phyloP scores from a whole-genome alignment of 2,329 filamentous ascomycete species.

The Sclerotiophoma versabilis region DNA sequence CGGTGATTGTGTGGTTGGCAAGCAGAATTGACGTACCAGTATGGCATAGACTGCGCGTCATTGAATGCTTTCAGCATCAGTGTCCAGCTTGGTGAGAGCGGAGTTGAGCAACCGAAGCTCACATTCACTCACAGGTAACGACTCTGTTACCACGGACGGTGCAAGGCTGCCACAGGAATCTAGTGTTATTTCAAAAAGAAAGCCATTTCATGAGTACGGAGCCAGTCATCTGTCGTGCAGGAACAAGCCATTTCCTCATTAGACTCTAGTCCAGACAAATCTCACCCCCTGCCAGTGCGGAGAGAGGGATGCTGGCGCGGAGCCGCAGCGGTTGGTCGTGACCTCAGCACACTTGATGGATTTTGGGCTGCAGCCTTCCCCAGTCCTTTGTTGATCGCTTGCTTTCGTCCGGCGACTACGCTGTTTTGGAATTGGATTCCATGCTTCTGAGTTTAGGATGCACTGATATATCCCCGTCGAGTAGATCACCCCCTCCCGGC shows the following conservation, averaged over 20 bases:
- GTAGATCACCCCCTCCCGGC: conserved; percentile 10
- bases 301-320: conserved; percentile 23
- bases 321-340: conserved; percentile 35
- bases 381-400: conserved; percentile 27
- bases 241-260: conserved; percentile 9
- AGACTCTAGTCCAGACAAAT: conserved; percentile 18
- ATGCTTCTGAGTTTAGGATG: conserved; percentile 24
- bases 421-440: conserved; percentile 21
- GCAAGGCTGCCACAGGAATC: neutral
- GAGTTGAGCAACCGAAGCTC: neutral
- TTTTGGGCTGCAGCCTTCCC: conserved; percentile 24
- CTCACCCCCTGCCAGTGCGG: conserved; percentile 24
- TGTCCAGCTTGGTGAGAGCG: neutral
- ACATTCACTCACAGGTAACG: neutral
- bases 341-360: conserved; percentile 13
- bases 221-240: conserved; percentile 19
- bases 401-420: conserved; percentile 33
- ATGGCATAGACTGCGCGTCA: neutral
- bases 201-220: conserved; percentile 24
- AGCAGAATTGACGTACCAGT: neutral
- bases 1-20: conserved; percentile 5
- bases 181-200: conserved; percentile 3
- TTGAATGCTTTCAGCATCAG: neutral
- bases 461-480: conserved; percentile 17
- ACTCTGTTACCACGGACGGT: neutral